phyloP scores from a whole-genome alignment of 2,329 filamentous ascomycete genomes.

The Fusarium tanahbumbuense region DNA sequence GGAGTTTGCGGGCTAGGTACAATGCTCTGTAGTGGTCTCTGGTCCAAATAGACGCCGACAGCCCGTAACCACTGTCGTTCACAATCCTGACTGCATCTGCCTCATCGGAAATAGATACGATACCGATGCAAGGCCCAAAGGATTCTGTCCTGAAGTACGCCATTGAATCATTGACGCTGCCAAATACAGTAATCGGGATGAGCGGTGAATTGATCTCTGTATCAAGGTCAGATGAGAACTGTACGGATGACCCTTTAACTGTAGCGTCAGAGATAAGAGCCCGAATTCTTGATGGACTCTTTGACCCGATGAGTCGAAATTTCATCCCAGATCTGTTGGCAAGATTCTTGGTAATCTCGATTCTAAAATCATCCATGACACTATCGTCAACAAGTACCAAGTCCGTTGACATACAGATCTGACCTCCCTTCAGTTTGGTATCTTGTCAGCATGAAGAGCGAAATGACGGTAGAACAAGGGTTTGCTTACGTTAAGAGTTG shows the following conservation, averaged over 20 bases:
- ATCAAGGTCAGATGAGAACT: neutral
- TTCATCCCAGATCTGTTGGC: neutral
- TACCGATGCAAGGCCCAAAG: slow-evolving; percentile 68
- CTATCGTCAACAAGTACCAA: neutral
- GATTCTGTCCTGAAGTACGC: neutral
- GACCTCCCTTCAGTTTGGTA: slow-evolving; percentile 58
- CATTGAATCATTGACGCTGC: neutral
- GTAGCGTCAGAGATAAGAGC: neutral
- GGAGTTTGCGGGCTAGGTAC: slow-evolving; percentile 67
- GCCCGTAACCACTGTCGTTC: slow-evolving; percentile 84
- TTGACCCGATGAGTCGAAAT: neutral
- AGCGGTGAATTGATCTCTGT: neutral
- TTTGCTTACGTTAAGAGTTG: slow-evolving; percentile 20
- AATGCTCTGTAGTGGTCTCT: slow-evolving; percentile 69
- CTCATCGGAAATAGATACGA: slow-evolving; percentile 72
- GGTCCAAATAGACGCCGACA: slow-evolving; percentile 77
- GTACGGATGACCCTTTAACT: neutral
- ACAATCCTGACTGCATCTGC: slow-evolving; percentile 78
- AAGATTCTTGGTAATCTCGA: neutral
- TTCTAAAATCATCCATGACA: neutral
- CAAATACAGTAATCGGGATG: neutral
- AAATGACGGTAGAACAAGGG: neutral
- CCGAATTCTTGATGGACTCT: neutral
- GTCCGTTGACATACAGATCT: slow-evolving; percentile 89
- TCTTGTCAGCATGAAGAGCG: neutral